Percentiles rank a stretch among this genome's conserved stretches.
Evolutionary conservation across 305 asterid species (phyloP).

Genomic region (Salvia sclarea): DNA sequence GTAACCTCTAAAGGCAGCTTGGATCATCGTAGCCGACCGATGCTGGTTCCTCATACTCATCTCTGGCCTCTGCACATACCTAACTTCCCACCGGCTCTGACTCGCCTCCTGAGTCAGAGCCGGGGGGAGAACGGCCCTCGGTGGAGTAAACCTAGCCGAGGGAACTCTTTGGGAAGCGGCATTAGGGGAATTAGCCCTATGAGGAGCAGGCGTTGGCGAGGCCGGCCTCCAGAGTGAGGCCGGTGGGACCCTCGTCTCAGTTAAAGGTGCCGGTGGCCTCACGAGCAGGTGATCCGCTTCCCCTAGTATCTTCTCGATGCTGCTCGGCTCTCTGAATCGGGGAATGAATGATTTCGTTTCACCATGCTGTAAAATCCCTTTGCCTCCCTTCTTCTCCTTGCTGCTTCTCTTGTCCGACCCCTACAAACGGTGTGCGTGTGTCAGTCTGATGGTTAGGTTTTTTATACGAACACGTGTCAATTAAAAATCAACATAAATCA

Average conservation of each 20-base stretch:
- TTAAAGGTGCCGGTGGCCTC: conserved; percentile 51
- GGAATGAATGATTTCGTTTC: conserved; percentile 75
- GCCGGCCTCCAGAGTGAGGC: conserved; percentile 34
- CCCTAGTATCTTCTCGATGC: conserved; percentile 90
- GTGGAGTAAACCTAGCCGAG: conserved; percentile 45
- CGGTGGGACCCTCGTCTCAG: conserved; percentile 38
- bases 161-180: conserved; percentile 43
- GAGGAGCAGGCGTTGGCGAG: conserved; percentile 43
- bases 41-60: conserved; percentile 53
- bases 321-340: conserved; percentile 77
- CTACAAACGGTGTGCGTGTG: conserved; percentile 32
- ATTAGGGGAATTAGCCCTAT: conserved; percentile 35
- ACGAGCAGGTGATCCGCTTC: conserved; percentile 72
- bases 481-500: no score
- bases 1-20: conserved; percentile 79
- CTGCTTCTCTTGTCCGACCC: conserved; percentile 58
- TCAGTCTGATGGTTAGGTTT: no score
- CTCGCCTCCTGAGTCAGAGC: conserved; percentile 35
- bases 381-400: conserved; percentile 64
- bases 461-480: no score
- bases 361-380: conserved; percentile 52
- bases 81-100: conserved; percentile 50
- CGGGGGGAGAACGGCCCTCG: conserved; percentile 38
- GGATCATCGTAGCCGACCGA: conserved; percentile 71
- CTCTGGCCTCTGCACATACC: conserved; percentile 60